phyloP scores from a whole-genome alignment of 2,329 filamentous ascomycete genomes.

The Fusarium ambrosium region DNA sequence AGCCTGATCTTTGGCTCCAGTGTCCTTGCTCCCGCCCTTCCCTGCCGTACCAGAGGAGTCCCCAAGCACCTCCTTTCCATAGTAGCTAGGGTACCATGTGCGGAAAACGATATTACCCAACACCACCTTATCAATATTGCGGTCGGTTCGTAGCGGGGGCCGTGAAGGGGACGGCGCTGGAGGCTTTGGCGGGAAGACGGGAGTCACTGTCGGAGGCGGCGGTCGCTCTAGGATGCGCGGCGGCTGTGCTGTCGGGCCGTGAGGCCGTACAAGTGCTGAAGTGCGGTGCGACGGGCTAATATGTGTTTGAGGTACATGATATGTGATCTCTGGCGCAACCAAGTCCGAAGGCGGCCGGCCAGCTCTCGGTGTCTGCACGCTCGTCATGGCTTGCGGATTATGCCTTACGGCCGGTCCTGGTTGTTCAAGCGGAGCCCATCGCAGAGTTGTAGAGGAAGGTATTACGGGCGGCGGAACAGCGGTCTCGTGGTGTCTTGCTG shows the following conservation, averaged over 20 bases:
- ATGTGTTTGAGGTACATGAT: conserved; percentile 55
- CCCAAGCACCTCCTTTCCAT: conserved; percentile 78
- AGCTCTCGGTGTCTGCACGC: conserved; percentile 31
- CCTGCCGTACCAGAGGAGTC: conserved; percentile 56
- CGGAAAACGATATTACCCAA: conserved; percentile 87
- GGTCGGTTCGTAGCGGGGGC: conserved; percentile 64
- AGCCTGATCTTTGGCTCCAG: conserved; percentile 45
- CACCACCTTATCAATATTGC: conserved; percentile 89
- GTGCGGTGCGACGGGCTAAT: conserved; percentile 39
- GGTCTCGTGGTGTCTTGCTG: conserved; percentile 34
- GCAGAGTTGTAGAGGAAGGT: conserved; percentile 38
- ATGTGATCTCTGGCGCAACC: conserved; percentile 58
- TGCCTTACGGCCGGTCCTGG: conserved; percentile 32
- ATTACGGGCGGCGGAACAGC: conserved; percentile 33
- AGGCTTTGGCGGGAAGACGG: conserved; percentile 54
- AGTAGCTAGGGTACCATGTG: conserved; percentile 94
- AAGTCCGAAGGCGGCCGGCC: conserved; percentile 51
- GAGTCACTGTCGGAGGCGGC: conserved; percentile 49
- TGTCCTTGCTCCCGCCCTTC: conserved; percentile 48
- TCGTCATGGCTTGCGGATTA: conserved; percentile 39
- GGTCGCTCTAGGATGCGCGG: conserved; percentile 50
- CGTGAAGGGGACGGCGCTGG: conserved; percentile 46
- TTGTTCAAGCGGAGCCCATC: conserved; percentile 46
- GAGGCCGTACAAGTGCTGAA: conserved; percentile 52
- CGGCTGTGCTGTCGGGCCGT: conserved; percentile 51